phyloP scores from a whole-genome alignment of 2,329 filamentous ascomycete species.

The Alternaria ventricosa region DNA sequence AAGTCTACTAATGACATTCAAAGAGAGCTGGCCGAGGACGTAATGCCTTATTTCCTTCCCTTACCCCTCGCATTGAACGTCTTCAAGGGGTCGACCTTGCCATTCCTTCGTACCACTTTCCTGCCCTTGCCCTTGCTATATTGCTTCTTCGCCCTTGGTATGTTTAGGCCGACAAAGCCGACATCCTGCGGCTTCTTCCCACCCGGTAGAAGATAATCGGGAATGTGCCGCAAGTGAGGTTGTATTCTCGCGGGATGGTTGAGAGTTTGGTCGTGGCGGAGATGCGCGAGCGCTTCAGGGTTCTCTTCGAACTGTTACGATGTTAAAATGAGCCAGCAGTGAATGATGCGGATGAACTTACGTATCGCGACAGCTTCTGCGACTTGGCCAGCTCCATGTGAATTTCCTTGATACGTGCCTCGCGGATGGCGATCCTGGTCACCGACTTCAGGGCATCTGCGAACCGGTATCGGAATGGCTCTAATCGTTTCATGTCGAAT shows the following conservation, averaged over 20 bases:
- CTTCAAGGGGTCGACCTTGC: constrained; percentile 84
- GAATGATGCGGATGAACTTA: constrained; percentile 12
- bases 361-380: constrained; percentile 71
- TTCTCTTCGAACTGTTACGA: constrained; percentile 88
- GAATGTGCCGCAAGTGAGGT: constrained; percentile 82
- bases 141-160: constrained; percentile 50
- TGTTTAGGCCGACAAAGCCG: constrained; percentile 74
- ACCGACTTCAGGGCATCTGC: constrained; percentile 89
- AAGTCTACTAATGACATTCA: too few relatives aligned
- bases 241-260: constrained; percentile 79
- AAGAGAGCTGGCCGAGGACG: background rate
- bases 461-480: constrained; percentile 88
- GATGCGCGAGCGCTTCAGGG: constrained; percentile 82
- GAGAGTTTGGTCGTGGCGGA: constrained; percentile 89
- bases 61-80: constrained; percentile 70
- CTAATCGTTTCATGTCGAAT: constrained; percentile 93
- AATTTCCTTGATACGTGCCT: constrained; percentile 87
- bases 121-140: constrained; percentile 58
- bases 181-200: constrained; percentile 73
- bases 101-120: constrained; percentile 60
- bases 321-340: constrained; percentile 14
- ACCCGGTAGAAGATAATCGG: constrained; percentile 86
- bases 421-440: constrained; percentile 86
- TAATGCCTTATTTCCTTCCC: constrained; percentile 41
- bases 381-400: constrained; percentile 89